Base-by-base conservation (phyloP, 2,329 filamentous ascomycete genomes). In the Clonostachys chloroleuca region DNA sequence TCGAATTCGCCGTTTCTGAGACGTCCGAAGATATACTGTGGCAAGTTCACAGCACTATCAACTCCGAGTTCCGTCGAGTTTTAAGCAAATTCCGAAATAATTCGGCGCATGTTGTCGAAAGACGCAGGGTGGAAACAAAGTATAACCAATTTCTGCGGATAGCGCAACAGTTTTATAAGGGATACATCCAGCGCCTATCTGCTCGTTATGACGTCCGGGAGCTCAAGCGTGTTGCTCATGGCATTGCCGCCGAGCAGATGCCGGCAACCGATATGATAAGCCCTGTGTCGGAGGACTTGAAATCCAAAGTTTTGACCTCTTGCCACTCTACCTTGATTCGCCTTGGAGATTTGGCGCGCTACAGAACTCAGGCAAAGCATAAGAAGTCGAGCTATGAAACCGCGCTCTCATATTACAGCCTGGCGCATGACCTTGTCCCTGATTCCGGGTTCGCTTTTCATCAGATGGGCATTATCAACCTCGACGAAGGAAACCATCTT, bases 281-380 rank as follows among this genome's bases (percentile, higher is more conserved):
- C 53, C 63, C 71, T 54, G 66, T 75, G 48, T 64, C 76, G 40
- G 57, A 73, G 42, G 61, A 75, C 12, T 65, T 89, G 44, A 76
- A 77, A 50, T 64, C 69, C n/a, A 69, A 76, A 52, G 79, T 95
- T 48, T 72, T 89, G 39, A 70, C 76, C 47, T 91, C 89, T 5
- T 95, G 89, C 62, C 87, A 96, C 67, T 81, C 84, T 47, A 90
- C 88, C 5, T 75, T 97, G 47, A 85, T 96, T 50, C 89, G 87
- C 54, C 80, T 97, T 10, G 94, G 94, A 34, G 94, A 99, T 63
- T 76, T 99, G 43, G 89, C 89, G 44, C 84, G 94, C 52, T 99
- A 96, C 67, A 85, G 92, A 46, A 75, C 78, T 46, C 87, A 92
- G 60, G 73, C 89, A 49, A 83, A 85, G 49, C 78, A 78, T 50